These are phyloP conservation scores for Termitomyces sp. DNA, from an alignment of 768 basidiomycete species.

Conservation along the genomic window DNA sequence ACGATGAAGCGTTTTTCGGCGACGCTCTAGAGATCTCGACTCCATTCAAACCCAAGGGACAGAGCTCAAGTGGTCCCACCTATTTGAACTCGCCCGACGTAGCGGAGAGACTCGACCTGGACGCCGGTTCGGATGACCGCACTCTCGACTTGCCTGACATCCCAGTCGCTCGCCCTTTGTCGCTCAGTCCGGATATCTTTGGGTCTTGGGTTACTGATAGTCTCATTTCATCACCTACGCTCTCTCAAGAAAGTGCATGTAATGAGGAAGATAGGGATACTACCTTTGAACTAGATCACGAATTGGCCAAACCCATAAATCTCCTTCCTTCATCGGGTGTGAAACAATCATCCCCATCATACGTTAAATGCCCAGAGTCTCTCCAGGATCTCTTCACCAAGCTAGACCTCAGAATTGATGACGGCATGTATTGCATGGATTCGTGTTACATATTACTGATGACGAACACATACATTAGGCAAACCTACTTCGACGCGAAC, in stretches of 20 bases:
- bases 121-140: background rate
- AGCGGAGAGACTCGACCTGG: background rate
- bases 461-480: background rate
- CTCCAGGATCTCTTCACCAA: conserved; percentile 15
- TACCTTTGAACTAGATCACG: background rate
- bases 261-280: conserved; percentile 1
- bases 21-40: conserved; percentile 24
- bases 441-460: background rate
- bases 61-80: background rate
- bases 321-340: background rate
- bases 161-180: conserved; percentile 1
- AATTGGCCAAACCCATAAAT: background rate
- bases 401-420: conserved; percentile 11
- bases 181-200: conserved; percentile 3
- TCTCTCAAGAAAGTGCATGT: conserved; percentile 12
- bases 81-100: conserved; percentile 1
- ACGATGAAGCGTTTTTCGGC: conserved; percentile 16
- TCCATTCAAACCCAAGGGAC: conserved; percentile 15
- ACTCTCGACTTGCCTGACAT: background rate
- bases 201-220: conserved; percentile 36
- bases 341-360: background rate
- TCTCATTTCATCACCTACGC: conserved; percentile 36
- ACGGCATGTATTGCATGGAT: conserved; percentile 2
- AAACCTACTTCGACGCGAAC: conserved; percentile 2
- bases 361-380: background rate